phyloP scores from a whole-genome alignment of 1,139 yeast species.

The Candida pseudoviswanathii region DNA sequence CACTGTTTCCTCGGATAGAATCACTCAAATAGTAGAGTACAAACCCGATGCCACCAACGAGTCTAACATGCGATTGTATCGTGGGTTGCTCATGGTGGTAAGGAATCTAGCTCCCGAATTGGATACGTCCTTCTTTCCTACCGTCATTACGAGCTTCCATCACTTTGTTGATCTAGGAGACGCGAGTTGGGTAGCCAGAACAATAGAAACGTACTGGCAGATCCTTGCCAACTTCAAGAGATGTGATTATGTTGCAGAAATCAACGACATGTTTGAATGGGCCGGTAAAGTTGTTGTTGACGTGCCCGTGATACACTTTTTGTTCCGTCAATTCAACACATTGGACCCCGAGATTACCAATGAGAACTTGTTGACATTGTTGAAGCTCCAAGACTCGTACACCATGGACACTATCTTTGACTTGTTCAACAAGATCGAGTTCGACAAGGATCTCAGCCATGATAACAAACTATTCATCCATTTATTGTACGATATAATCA shows the following conservation, averaged over 20 bases:
- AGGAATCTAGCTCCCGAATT: slow-evolving; percentile 12
- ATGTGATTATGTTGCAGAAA: slow-evolving; percentile 1
- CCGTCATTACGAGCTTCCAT: slow-evolving; percentile 9
- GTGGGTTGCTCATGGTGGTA: slow-evolving; percentile 15
- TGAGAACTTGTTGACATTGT: slow-evolving; percentile 12
- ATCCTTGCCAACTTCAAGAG: slow-evolving; percentile 15
- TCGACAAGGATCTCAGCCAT: slow-evolving; percentile 11
- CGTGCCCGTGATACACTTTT: slow-evolving; percentile 15
- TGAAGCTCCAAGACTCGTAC: slow-evolving; percentile 5
- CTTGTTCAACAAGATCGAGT: slow-evolving; percentile 9
- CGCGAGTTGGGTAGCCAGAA: slow-evolving; percentile 8
- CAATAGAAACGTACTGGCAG: slow-evolving; percentile 15
- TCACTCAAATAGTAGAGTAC: slow-evolving; percentile 5
- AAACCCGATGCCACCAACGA: slow-evolving; percentile 5
- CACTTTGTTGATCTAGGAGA: slow-evolving; percentile 1
- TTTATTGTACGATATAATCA: slow-evolving; percentile 19
- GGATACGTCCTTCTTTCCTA: slow-evolving; percentile 3
- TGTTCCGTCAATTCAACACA: slow-evolving; percentile 17
- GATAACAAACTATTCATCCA: slow-evolving; percentile 17
- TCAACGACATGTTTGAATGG: slow-evolving; percentile 10
- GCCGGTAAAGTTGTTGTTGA: neutral
- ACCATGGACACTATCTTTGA: slow-evolving; percentile 7
- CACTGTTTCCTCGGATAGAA: neutral
- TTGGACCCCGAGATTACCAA: slow-evolving; percentile 14
- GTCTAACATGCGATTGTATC: slow-evolving; percentile 11